These are phyloP conservation scores for Hibiscus tridactylites DNA, from an alignment of 345 rosid genomes.

Conservation along the genomic window DNA sequence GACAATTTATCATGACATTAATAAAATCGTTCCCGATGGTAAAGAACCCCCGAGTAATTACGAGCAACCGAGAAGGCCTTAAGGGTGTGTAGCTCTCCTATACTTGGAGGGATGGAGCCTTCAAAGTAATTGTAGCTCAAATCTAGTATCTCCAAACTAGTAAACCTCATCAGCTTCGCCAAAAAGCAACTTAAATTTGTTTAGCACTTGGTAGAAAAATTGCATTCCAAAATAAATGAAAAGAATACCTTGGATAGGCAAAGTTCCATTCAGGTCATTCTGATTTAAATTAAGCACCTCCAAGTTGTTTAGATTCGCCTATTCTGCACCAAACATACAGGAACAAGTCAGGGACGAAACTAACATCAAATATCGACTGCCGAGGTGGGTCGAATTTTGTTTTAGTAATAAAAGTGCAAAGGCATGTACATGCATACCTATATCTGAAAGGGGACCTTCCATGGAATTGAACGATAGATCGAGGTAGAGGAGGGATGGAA, in stretches of 20 bases:
- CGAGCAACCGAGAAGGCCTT: neutral
- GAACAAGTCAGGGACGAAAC: too few relatives aligned
- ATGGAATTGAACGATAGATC: neutral
- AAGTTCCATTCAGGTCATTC: neutral
- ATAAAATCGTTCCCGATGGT: neutral
- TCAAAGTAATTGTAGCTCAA: neutral
- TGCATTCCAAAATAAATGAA: neutral
- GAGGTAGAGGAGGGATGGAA: neutral
- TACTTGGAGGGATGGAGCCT: neutral
- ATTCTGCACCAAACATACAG: neutral
- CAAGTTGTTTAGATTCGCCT: neutral
- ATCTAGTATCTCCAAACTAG: neutral
- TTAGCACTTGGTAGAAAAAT: neutral
- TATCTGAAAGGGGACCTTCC: neutral
- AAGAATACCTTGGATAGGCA: neutral
- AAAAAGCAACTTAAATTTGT: neutral
- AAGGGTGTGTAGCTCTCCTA: neutral
- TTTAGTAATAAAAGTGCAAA: neutral
- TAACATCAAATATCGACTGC: too few relatives aligned
- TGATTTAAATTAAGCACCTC: neutral
- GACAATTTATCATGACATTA: too few relatives aligned
- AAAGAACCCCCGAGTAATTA: neutral
- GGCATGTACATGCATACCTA: neutral
- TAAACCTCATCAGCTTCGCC: neutral
- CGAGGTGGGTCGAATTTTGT: neutral